Percentiles rank a stretch among this genome's conserved stretches.
Conservation (phyloP, 805 yeast species). For the Wickerhamomyces alni region DNA sequence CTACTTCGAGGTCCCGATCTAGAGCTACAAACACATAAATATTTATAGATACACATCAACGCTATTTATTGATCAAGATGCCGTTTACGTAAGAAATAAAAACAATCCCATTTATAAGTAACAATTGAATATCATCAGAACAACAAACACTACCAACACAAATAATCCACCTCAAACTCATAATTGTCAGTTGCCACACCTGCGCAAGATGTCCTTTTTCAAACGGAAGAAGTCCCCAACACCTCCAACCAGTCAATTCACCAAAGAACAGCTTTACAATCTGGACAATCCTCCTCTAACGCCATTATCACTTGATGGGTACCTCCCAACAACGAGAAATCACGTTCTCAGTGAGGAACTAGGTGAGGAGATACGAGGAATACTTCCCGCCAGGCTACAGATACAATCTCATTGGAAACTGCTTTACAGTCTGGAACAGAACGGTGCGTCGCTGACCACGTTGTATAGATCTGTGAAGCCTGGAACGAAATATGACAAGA, state of each 20-base stretch:
- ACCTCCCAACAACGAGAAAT: slow-evolving; percentile 49
- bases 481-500: slow-evolving; percentile 32
- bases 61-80: background rate
- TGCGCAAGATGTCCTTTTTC: background rate
- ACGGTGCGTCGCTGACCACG: slow-evolving; percentile 83
- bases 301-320: slow-evolving; percentile 56
- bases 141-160: no score
- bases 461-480: slow-evolving; percentile 56
- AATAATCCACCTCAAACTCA: no score
- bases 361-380: slow-evolving; percentile 66
- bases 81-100: no score
- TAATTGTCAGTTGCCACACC: no score
- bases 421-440: slow-evolving; percentile 81
- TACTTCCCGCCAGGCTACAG: slow-evolving; percentile 77
- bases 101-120: no score
- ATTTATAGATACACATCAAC: background rate
- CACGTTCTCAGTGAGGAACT: slow-evolving; percentile 52
- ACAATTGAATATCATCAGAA: background rate
- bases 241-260: background rate
- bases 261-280: background rate
- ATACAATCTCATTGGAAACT: slow-evolving; percentile 72
- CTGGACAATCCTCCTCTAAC: slow-evolving; percentile 37
- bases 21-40: background rate
- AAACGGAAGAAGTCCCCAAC: slow-evolving; percentile 1
- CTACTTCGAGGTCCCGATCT: slow-evolving; percentile 8